Base-by-base conservation (phyloP, 495 filamentous ascomycete species). In the Cairneyella variabilis region DNA sequence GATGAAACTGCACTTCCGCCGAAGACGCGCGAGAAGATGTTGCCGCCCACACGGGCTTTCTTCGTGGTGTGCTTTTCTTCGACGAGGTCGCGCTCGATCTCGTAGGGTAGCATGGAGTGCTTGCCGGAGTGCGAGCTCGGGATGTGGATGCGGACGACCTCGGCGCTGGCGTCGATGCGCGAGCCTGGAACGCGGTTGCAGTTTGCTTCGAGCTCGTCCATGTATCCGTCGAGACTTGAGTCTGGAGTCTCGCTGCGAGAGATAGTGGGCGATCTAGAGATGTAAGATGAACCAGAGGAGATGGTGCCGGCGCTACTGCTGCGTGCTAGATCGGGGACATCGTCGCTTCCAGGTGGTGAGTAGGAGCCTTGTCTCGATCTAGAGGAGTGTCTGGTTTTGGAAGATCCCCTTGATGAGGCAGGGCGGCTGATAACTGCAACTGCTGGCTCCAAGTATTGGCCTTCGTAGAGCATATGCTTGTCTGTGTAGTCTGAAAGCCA, bases 71-170 rank as follows among this genome's bases (percentile, higher is more conserved):
- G 44, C 34, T 63, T 57, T 20, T 56, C 59, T 14, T 57, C 46
- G 8, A 50, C 21, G 16, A 49, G n/a, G 17, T 54, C 49, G n/a
- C 54, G 53, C 50, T 59, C 57, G 34, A 59, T 57, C 50, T 63
- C 60, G 26, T 63, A 63, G 10, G 60, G 60, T 9, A 63, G 45
- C 56, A 63, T 59, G 39, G n/a, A 17, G 44, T 57, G 56, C 37
- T 57, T 59, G 16, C 43, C 48, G 9, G 18, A 11, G 14, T 52
- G 32, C 10, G 26, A 20, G 17, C 42, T 40, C 1, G 46, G 43
- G 36, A 53, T 49, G 42, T 55, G 50, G 16, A 59, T 45, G 23
- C 49, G 52, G 14, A 54, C 56, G 26, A 53, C 38, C 18, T 58
- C 53, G 3, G 51, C 51, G 27, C 44, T 34, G 11, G 30, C 14